Conservation (phyloP, 139 green algal species). For the Zygnema circumcarinatum region DNA sequence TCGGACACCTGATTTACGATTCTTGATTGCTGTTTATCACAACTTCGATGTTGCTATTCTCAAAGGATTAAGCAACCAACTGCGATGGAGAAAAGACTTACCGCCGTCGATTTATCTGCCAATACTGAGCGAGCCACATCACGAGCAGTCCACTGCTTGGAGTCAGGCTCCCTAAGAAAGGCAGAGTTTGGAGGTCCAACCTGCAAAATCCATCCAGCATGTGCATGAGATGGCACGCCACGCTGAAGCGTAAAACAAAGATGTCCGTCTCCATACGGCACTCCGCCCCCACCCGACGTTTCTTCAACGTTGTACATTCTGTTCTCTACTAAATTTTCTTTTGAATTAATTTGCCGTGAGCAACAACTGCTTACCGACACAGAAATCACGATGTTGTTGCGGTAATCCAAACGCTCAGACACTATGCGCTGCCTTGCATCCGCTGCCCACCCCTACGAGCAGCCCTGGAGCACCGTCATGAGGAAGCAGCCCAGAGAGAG, state of each 20-base stretch:
- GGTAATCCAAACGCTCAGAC: neutral
- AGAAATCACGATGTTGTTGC: constrained; percentile 10
- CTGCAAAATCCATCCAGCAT: too few relatives aligned
- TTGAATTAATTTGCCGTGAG: too few relatives aligned
- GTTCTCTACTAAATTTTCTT: too few relatives aligned
- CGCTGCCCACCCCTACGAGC: neutral
- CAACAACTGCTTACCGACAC: constrained; percentile 29
- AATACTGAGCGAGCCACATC: constrained; percentile 28
- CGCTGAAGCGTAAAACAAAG: too few relatives aligned
- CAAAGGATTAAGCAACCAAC: neutral
- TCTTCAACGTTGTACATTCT: too few relatives aligned
- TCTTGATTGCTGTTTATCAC: too few relatives aligned
- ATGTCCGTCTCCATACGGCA: too few relatives aligned
- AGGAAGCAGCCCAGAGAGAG: neutral
- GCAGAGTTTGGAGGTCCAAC: neutral
- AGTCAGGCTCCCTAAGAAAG: neutral
- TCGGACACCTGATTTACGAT: too few relatives aligned
- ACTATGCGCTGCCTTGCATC: constrained; percentile 30
- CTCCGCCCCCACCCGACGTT: too few relatives aligned
- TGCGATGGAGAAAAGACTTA: neutral
- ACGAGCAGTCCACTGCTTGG: neutral
- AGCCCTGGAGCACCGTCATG: neutral
- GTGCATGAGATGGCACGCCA: too few relatives aligned
- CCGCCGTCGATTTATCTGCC: constrained; percentile 16
- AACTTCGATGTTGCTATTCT: too few relatives aligned